phyloP scores from a whole-genome alignment of 2,329 filamentous ascomycete genomes.

The Lecanosticta acicola region DNA sequence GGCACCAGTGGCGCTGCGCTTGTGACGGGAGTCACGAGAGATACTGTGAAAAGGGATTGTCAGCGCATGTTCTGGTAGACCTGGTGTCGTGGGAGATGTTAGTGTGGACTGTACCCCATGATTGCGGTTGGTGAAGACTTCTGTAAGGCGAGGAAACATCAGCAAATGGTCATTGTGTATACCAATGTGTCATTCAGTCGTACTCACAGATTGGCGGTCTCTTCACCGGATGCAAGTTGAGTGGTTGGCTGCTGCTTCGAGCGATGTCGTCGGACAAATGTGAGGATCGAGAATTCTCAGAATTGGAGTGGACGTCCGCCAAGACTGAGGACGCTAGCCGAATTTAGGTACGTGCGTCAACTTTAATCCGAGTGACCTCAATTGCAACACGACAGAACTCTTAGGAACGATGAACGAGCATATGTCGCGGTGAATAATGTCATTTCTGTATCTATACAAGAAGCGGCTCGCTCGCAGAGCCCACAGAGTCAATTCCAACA shows the following conservation, averaged over 20 bases:
- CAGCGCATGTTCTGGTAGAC: constrained; percentile 28
- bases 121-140: constrained; percentile 39
- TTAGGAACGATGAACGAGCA: background rate
- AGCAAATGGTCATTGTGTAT: background rate
- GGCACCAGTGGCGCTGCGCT: constrained; percentile 97
- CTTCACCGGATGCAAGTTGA: constrained; percentile 19
- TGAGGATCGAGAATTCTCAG: constrained; percentile 1
- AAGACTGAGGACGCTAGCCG: background rate
- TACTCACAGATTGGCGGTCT: constrained; percentile 17
- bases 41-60: constrained; percentile 65
- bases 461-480: constrained; percentile 18
- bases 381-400: background rate
- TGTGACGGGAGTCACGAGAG: constrained; percentile 99
- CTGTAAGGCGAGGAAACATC: constrained; percentile 3
- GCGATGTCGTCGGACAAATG: constrained; percentile 6
- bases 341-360: background rate
- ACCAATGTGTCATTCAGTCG: background rate
- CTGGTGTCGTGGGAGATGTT: constrained; percentile 10
- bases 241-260: constrained; percentile 17
- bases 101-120: constrained; percentile 45
- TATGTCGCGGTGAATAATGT: too few species aligned
- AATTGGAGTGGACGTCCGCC: constrained; percentile 2
- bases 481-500: constrained; percentile 19
- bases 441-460: constrained; percentile 15
- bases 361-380: background rate